These are phyloP conservation scores for Vaccinium corymbosum DNA, from an alignment of 148 eudicot species.

Conservation along the genomic window DNA sequence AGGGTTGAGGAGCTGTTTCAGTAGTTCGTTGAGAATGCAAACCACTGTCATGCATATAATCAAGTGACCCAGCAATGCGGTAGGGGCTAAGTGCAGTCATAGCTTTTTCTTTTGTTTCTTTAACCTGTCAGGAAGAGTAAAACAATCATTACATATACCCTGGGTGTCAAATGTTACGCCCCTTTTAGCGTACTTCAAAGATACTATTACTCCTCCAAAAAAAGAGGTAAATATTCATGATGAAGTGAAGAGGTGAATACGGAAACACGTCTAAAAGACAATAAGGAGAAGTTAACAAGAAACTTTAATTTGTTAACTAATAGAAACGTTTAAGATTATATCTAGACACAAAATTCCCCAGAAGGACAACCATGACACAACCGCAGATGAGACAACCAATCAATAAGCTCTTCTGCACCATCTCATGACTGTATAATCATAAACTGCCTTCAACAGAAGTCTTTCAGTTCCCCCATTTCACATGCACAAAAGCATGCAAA, in stretches of 20 bases:
- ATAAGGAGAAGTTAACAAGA: not conserved
- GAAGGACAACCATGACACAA: not conserved
- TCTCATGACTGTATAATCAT: not conserved
- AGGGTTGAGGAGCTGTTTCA: conserved; percentile 52
- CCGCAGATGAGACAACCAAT: not conserved
- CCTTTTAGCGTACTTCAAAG: not conserved
- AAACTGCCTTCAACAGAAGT: not conserved
- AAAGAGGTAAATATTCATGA: not conserved
- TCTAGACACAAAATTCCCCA: not conserved
- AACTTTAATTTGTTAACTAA: not conserved
- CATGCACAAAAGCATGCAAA: conserved; percentile 13
- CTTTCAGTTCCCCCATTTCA: not conserved
- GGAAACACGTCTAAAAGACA: not conserved
- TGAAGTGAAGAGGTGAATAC: not conserved
- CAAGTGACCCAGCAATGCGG: conserved; percentile 53
- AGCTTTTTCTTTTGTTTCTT: conserved; percentile 88
- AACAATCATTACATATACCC: conserved; percentile 2
- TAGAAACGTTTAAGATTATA: not conserved
- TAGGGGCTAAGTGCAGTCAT: conserved; percentile 79
- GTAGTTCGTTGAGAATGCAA: conserved; percentile 44
- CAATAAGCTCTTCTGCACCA: not conserved
- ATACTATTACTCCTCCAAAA: not conserved
- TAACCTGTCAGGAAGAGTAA: conserved; percentile 48
- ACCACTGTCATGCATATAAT: conserved; percentile 46
- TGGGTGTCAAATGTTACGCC: not conserved